phyloP scores from a whole-genome alignment of 2,329 filamentous ascomycete species.

The Biscogniauxia sp. region DNA sequence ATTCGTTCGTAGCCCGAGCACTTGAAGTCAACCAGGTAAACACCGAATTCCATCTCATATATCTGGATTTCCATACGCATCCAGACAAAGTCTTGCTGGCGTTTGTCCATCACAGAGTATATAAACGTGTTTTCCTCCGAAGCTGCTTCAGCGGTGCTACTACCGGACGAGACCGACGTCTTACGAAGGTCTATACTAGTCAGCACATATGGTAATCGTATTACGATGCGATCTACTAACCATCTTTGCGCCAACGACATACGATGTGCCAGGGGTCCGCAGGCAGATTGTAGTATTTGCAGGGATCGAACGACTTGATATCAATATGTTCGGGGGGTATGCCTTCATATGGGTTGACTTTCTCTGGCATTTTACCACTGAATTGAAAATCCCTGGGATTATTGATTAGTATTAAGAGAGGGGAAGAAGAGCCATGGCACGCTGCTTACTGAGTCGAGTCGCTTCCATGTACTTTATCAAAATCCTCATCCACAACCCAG shows the following conservation, averaged over 20 bases:
- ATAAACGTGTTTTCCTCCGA: slow-evolving; percentile 43
- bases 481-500: slow-evolving; percentile 72
- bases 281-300: slow-evolving; percentile 74
- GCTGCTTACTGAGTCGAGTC: slow-evolving; percentile 38
- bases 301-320: slow-evolving; percentile 45
- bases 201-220: slow-evolving; percentile 42
- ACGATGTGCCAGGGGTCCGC: slow-evolving; percentile 94
- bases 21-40: slow-evolving; percentile 97
- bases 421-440: background rate
- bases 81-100: slow-evolving; percentile 69
- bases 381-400: slow-evolving; percentile 18
- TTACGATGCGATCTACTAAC: slow-evolving; percentile 57
- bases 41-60: slow-evolving; percentile 87
- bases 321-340: slow-evolving; percentile 30
- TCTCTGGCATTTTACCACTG: slow-evolving; percentile 6
- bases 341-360: slow-evolving; percentile 29
- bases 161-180: slow-evolving; percentile 29
- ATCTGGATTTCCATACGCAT: slow-evolving; percentile 96
- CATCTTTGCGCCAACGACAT: slow-evolving; percentile 82
- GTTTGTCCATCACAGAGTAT: slow-evolving; percentile 41
- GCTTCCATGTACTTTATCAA: slow-evolving; percentile 46
- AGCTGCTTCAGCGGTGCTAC: slow-evolving; percentile 31
- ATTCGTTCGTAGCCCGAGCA: slow-evolving; percentile 90
- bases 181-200: slow-evolving; percentile 39
- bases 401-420: slow-evolving; percentile 9